A percentile compares a stretch with the other conserved stretches of the same genome.
These are phyloP conservation scores for Ceratobasidium sp. DNA, from an alignment of 1,284 basidiomycete species.

Conservation along the genomic window DNA sequence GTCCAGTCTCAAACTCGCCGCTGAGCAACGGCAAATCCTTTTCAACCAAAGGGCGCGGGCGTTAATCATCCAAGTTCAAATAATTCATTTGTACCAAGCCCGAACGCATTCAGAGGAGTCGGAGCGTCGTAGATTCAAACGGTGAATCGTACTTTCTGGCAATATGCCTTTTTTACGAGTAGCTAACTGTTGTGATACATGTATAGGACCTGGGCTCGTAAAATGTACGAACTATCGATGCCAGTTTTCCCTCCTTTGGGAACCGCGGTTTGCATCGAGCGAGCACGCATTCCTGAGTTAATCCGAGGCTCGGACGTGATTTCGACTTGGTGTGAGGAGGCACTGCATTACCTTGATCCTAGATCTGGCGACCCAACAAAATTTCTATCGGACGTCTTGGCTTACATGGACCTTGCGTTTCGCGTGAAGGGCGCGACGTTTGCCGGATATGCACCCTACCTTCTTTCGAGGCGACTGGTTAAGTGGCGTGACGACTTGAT, in stretches of 20 bases:
- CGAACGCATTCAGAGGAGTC: background rate
- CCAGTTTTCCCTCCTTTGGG: slow-evolving; percentile 11
- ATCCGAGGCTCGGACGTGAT: background rate
- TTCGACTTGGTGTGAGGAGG: background rate
- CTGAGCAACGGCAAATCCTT: background rate
- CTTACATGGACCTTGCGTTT: slow-evolving; percentile 6
- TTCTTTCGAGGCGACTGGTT: background rate
- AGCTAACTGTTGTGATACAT: background rate
- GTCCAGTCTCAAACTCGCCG: background rate
- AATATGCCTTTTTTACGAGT: too few species aligned
- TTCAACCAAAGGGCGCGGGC: slow-evolving; percentile 21
- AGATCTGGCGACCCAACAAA: background rate
- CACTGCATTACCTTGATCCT: background rate
- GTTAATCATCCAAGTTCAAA: slow-evolving; percentile 1
- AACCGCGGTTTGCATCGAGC: background rate
- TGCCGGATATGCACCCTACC: background rate
- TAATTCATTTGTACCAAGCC: background rate
- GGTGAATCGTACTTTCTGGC: background rate
- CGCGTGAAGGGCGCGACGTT: background rate
- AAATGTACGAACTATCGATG: background rate
- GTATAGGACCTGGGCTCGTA: slow-evolving; percentile 9
- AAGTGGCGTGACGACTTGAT: background rate
- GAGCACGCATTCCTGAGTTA: background rate
- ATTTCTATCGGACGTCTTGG: slow-evolving; percentile 9
- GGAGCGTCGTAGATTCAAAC: background rate